Conservation (phyloP, 768 basidiomycete genomes). For the Tricholoma sp. region DNA sequence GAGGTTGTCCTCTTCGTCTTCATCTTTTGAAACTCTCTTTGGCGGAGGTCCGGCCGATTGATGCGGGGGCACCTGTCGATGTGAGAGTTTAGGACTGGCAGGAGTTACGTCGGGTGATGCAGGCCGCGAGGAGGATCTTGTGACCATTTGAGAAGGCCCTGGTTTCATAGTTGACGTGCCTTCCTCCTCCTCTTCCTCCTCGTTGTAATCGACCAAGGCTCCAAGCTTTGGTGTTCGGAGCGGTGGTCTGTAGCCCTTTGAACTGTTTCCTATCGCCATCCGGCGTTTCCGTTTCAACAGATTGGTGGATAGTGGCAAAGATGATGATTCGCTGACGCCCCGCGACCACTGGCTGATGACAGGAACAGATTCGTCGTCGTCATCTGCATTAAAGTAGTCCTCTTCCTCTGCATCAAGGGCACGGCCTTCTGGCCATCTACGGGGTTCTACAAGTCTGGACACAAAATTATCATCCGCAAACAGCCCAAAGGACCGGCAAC, state of each 20-base stretch:
- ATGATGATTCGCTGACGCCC: constrained; percentile 24
- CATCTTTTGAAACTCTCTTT: constrained; percentile 30
- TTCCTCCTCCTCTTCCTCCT: constrained; percentile 59
- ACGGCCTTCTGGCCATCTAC: constrained; percentile 43
- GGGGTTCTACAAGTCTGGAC: constrained; percentile 34
- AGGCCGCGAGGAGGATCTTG: constrained; percentile 23
- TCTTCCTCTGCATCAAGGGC: constrained; percentile 78
- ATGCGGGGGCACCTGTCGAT: constrained; percentile 28
- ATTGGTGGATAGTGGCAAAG: constrained; percentile 25
- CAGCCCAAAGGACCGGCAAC: constrained; percentile 10
- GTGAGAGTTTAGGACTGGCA: constrained; percentile 32
- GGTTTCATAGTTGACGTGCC: constrained; percentile 4
- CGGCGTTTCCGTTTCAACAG: constrained; percentile 59
- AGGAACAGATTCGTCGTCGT: constrained; percentile 58
- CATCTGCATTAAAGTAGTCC: constrained; percentile 87
- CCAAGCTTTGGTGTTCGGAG: constrained; percentile 51
- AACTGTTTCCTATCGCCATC: constrained; percentile 32
- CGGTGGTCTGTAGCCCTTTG: constrained; percentile 44
- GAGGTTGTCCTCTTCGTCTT: constrained; percentile 54
- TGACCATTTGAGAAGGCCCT: constrained; percentile 8
- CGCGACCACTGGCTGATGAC: constrained; percentile 33
- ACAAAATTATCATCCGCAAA: constrained; percentile 8
- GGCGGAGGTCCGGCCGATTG: constrained; percentile 36
- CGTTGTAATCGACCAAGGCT: constrained; percentile 72
- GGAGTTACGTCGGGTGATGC: constrained; percentile 29